Conservation (phyloP, 345 rosid species). For the Eucalyptus regnans region DNA sequence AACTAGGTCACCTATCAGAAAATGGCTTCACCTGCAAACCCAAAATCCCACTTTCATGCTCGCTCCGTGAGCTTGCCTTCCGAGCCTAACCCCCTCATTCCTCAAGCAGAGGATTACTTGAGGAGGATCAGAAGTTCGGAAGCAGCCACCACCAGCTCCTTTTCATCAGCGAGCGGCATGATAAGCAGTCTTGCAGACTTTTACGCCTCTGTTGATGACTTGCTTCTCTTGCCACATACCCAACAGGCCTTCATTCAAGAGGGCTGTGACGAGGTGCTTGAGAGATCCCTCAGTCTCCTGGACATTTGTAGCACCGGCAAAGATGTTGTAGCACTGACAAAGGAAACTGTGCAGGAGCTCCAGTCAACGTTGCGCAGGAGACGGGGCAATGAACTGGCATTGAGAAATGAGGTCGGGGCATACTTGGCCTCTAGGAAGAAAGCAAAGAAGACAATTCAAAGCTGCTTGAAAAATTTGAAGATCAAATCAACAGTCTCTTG, state of each 20-base stretch:
- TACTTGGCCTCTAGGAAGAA: conserved; percentile 18
- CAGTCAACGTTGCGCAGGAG: conserved; percentile 15
- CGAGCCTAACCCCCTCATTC: conserved; percentile 12
- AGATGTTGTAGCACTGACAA: conserved; percentile 19
- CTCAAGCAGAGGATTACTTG: conserved; percentile 11
- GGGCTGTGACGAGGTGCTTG: conserved; percentile 11
- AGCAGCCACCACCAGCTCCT: background rate
- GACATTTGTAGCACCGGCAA: conserved; percentile 13
- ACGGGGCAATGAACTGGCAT: background rate
- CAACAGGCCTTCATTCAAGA: conserved; percentile 12
- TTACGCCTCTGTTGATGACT: conserved; percentile 11
- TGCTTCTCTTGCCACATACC: conserved; percentile 10
- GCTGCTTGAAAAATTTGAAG: conserved; percentile 7
- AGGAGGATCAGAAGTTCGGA: conserved; percentile 7
- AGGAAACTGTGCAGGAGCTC: conserved; percentile 10
- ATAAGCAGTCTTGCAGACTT: conserved; percentile 11
- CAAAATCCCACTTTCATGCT: background rate
- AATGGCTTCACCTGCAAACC: background rate
- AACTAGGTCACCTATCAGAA: background rate
- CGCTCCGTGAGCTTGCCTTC: conserved; percentile 36
- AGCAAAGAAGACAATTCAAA: conserved; percentile 3
- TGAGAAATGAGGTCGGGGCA: background rate
- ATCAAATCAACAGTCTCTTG: background rate
- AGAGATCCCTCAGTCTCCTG: conserved; percentile 24
- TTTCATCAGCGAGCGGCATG: background rate